phyloP scores from a whole-genome alignment of 2,329 filamentous ascomycete genomes.

The Aspergillus clavatus region DNA sequence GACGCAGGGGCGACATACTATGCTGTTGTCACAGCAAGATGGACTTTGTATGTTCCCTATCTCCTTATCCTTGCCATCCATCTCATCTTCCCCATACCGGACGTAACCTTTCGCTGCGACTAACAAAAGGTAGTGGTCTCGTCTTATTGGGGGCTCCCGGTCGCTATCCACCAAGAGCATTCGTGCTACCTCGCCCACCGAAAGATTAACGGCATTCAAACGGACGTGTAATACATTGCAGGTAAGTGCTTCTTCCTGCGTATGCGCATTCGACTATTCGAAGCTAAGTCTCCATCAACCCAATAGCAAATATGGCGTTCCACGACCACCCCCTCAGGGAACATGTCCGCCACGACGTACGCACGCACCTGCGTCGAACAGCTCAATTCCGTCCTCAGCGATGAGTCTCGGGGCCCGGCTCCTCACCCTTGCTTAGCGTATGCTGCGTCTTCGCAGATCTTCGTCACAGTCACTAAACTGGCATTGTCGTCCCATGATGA shows the following conservation, averaged over 20 bases:
- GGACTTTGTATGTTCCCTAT: constrained; percentile 44
- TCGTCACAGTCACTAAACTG: constrained; percentile 83
- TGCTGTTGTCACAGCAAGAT: constrained; percentile 33
- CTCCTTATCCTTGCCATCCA: no score
- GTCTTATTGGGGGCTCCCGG: constrained; percentile 56
- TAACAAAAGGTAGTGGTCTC: constrained; percentile 48
- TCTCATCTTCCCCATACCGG: not conserved
- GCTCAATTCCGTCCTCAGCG: constrained; percentile 66
- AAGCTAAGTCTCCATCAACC: not conserved
- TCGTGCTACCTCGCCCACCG: constrained; percentile 51
- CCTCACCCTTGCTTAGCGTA: constrained; percentile 91
- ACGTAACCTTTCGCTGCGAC: constrained; percentile 2
- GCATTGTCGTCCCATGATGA: constrained; percentile 80
- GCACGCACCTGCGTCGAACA: constrained; percentile 52
- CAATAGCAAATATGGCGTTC: constrained; percentile 57
- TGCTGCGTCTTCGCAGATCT: constrained; percentile 80
- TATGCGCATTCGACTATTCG: not conserved
- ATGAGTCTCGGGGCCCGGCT: constrained; percentile 81
- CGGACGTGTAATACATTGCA: constrained; percentile 57
- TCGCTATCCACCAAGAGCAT: constrained; percentile 45
- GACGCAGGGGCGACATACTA: constrained; percentile 21
- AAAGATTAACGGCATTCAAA: constrained; percentile 58
- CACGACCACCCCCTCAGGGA: constrained; percentile 47
- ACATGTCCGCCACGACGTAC: constrained; percentile 48
- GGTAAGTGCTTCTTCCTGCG: constrained; percentile 31